Percentiles rank a stretch among this genome's conserved stretches.
Conservation (phyloP, 2,329 filamentous ascomycete genomes). For the Phyllosticta citribraziliensis region DNA sequence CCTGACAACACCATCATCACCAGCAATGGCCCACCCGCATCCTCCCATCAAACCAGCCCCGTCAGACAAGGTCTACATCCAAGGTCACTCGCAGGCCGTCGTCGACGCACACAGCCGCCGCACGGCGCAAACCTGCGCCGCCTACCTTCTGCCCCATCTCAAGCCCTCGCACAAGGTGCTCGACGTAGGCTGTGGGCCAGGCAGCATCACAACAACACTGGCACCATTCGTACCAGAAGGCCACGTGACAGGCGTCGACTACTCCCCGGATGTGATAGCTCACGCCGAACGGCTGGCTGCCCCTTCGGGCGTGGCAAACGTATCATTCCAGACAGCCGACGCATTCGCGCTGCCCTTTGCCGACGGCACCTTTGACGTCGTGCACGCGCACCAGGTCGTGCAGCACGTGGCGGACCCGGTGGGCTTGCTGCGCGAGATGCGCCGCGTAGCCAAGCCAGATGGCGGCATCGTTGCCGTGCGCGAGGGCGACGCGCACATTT, state of each 20-base stretch:
- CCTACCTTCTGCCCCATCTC: conserved; percentile 26
- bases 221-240: conserved; percentile 35
- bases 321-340: conserved; percentile 31
- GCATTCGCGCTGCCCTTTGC: conserved; percentile 33
- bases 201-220: conserved; percentile 38
- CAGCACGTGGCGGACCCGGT: conserved; percentile 46
- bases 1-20: not conserved
- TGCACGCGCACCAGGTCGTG: conserved; percentile 49
- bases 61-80: conserved; percentile 23
- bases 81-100: conserved; percentile 29
- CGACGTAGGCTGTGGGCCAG: conserved; percentile 40
- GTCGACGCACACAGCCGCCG: conserved; percentile 36
- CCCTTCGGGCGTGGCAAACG: conserved; percentile 27
- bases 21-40: not conserved
- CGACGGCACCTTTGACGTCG: conserved; percentile 48
- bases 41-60: not conserved
- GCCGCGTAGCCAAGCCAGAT: conserved; percentile 38
- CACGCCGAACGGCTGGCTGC: conserved; percentile 30
- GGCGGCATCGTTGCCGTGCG: conserved; percentile 44
- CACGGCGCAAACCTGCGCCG: conserved; percentile 36
- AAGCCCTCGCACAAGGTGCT: conserved; percentile 28
- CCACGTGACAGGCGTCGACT: conserved; percentile 36
- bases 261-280: conserved; percentile 33
- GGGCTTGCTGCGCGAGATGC: conserved; percentile 43
- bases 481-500: conserved; percentile 28